Base-by-base conservation (phyloP, 768 basidiomycete species). In the Nidula microcarpa region DNA sequence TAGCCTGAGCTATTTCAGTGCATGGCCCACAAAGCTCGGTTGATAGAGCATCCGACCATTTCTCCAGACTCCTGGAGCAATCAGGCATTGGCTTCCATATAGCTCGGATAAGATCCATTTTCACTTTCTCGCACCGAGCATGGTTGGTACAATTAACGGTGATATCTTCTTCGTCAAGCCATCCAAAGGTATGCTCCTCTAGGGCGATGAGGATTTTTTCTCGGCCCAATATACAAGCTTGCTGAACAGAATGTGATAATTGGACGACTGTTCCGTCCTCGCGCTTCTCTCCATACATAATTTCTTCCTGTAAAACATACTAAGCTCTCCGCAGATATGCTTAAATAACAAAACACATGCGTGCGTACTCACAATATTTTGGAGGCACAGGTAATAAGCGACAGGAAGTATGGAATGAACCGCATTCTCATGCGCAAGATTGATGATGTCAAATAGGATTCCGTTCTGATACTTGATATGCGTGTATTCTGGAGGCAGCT, bases 371-470 rank as follows among this genome's bases (percentile, higher is more conserved):
- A 54, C 52, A 17, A 53, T 35, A 50, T 50, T 36, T 17, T 41
- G 11, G 10, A 53, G 18, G 46, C 55, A 56, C 5, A 56, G 41
- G 33, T 53, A 57, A 48, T 53, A 57, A 4, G 55, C 55, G 13
- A 16, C 36, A 7, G 55, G 55, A 3, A 57, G 34, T 14, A 57
- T 48, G 3, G 48, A 18, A 5, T 34, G 41, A 9, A 57, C 36
- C 30, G 53, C 17, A 39, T 13, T 46, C 37, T 57, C 47, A 4
- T 30, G 45, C 8, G 55, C 55, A 23, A 57, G 47, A 13, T 50
- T 39, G 23, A 57, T 53, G 23, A 57, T 54, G 37, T 57, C 53
- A 35, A 53, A 57, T 4, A 57, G 49, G 3, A 57, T 41, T 11
- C 55, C 55, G 8, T 47, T 43, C 23, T 50, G 32, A 14, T 35